Percentiles rank a stretch among this genome's conserved stretches.
Evolutionary conservation across 768 basidiomycete species (phyloP).

Genomic region (Collybia sordida): DNA sequence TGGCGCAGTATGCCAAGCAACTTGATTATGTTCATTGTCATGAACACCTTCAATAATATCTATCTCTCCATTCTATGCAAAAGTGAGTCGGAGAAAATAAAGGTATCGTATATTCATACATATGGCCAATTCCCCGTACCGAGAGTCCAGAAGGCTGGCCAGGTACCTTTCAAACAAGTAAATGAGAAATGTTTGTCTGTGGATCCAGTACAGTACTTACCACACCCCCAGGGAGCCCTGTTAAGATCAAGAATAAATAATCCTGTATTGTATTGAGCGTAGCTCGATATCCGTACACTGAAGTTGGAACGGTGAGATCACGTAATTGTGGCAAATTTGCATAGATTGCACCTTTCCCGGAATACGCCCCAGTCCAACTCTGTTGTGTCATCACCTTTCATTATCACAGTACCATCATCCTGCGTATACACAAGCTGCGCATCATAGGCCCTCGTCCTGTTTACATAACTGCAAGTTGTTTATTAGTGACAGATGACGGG

Average conservation of each 20-base stretch:
- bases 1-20: slow-evolving; percentile 74
- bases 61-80: slow-evolving; percentile 67
- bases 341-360: slow-evolving; percentile 53
- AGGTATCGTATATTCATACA: slow-evolving; percentile 36
- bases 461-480: slow-evolving; percentile 52
- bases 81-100: slow-evolving; percentile 7
- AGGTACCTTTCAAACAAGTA: slow-evolving; percentile 50
- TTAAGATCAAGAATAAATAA: slow-evolving; percentile 84
- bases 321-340: not conserved
- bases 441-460: slow-evolving; percentile 50
- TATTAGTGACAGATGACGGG: slow-evolving; percentile 8
- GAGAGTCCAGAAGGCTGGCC: slow-evolving; percentile 83
- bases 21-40: slow-evolving; percentile 82
- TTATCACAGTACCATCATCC: slow-evolving; percentile 60
- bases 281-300: slow-evolving; percentile 74
- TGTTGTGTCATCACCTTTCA: slow-evolving; percentile 75
- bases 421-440: slow-evolving; percentile 56
- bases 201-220: slow-evolving; percentile 34
- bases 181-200: slow-evolving; percentile 1
- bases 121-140: slow-evolving; percentile 63
- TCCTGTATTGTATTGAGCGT: slow-evolving; percentile 66
- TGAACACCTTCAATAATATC: slow-evolving; percentile 87
- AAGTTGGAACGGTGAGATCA: not conserved
- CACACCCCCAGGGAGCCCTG: slow-evolving; percentile 88
- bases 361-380: slow-evolving; percentile 50